Base-by-base conservation (phyloP, 305 asterid genomes). In the Fraxinus sp. region DNA sequence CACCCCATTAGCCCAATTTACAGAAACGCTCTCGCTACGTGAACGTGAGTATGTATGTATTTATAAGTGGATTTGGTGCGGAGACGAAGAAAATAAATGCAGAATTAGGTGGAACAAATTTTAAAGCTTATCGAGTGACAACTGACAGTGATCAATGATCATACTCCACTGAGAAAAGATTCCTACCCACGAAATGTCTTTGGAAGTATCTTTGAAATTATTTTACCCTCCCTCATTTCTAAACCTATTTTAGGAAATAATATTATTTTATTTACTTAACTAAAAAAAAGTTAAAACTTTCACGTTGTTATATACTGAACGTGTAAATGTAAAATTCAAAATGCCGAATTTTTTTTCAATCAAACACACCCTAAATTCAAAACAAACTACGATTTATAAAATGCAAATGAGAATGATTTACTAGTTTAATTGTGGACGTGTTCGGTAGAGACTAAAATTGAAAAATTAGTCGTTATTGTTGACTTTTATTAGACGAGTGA, bases 1-100 rank as follows among this genome's bases (percentile, higher is more conserved):
- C 81, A 78, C 77, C 85, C 87, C 85, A 86, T 83, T 75, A 11
- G 62, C 52, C 24, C 28, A 52, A 16, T 32, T 13, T 13, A 52
- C 36, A 77, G 30, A 52, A 66, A 77, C 80, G 32, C 55, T 72
- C 16, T 16, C 37, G 30, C 79, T n/a, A 74, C 24, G 75, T 77
- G 70, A 11, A 71, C 8, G 13, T 8, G 10, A 36, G 43, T 18
- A 64, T 76, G 10, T 20, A 55, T 46, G 68, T 24, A 7, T 10
- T 5, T 24, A 66, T 26, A 22, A 64, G 77, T 30, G 14, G 79
- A 20, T 41, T 75, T 5, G 33, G 59, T 75, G 59, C 16, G 35
- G n/a, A 52, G 10, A 32, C 28, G 55, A 7, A 37, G 66, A 36
- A 16, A 43, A n/a, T 7, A 71, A 71, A 43, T 0, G 13, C 78